phyloP scores from a whole-genome alignment of 441 rosid species.

The Euphorbia celastroides region DNA sequence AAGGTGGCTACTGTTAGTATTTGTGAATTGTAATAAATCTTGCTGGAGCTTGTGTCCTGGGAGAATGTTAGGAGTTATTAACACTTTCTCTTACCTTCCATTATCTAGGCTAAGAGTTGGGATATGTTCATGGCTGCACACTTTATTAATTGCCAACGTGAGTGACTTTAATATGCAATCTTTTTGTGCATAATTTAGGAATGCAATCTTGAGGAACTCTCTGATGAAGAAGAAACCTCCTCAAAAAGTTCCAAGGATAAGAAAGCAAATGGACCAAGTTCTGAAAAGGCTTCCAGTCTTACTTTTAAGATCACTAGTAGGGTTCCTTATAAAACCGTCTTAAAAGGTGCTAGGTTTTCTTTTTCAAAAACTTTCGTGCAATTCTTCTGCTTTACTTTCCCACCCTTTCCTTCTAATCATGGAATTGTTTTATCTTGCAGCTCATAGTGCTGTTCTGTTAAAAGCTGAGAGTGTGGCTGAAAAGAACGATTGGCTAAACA shows the following conservation, averaged over 20 bases:
- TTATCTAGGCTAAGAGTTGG: neutral
- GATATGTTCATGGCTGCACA: neutral
- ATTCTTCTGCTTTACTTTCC: neutral
- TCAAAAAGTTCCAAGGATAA: constrained; percentile 87
- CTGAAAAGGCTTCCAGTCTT: constrained; percentile 62
- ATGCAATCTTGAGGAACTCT: constrained; percentile 71
- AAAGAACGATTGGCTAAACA: constrained; percentile 83
- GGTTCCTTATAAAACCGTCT: constrained; percentile 88
- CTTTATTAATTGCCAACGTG: neutral
- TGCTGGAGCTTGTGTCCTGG: neutral
- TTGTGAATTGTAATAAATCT: neutral
- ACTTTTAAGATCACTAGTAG: constrained; percentile 79
- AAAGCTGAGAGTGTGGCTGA: constrained; percentile 90
- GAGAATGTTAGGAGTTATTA: neutral
- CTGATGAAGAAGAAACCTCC: constrained; percentile 68
- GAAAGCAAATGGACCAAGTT: constrained; percentile 75
- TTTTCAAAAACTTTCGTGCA: neutral
- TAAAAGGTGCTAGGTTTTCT: constrained; percentile 56
- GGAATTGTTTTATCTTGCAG: constrained; percentile 42
- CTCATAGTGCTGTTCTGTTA: constrained; percentile 71
- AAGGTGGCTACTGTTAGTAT: neutral
- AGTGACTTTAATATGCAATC: constrained; percentile 16
- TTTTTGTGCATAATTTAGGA: constrained; percentile 52
- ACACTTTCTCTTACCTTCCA: neutral
- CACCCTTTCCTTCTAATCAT: constrained; percentile 3